These are phyloP conservation scores for sweet orange (Citrus sinensis) DNA, from an alignment of 345 rosid genomes.

Conservation along the genomic window DVS_A1.0 CM039167.1:9515001-9515500, in stretches of 20 bases:
- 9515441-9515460: not conserved
- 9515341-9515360: constrained; percentile 54
- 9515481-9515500: not conserved
- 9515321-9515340: constrained; percentile 52
- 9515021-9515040: constrained; percentile 49
- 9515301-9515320: constrained; percentile 48
- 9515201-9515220: constrained; percentile 52
- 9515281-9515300: constrained; percentile 53
- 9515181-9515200: constrained; percentile 71
- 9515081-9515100: constrained; percentile 54
- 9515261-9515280: constrained; percentile 54
- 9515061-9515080: constrained; percentile 40
- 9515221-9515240: constrained; percentile 58
- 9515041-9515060: constrained; percentile 46
- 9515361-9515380: constrained; percentile 48
- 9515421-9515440: not conserved
- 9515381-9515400: constrained; percentile 61
- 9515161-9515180: constrained; percentile 63
- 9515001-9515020: constrained; percentile 76
- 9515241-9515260: constrained; percentile 59
- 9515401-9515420: not conserved
- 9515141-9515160: constrained; percentile 51
- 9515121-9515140: constrained; percentile 66
- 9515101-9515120: constrained; percentile 51
- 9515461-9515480: not conserved